phyloP scores from a whole-genome alignment of 805 yeast genomes.

The Monosporozyma solicola region DNA sequence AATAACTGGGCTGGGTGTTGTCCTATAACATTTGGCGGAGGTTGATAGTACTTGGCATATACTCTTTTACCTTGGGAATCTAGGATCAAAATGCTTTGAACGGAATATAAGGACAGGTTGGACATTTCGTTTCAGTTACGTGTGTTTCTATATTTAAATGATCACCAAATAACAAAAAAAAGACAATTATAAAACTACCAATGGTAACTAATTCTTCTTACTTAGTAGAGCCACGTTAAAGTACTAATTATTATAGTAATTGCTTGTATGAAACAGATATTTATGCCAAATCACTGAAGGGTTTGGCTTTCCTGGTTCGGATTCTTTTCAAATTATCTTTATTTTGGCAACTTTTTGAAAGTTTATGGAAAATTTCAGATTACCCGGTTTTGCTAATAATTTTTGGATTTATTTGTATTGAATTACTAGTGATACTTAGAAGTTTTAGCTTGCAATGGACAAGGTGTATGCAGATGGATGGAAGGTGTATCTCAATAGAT shows the following conservation, averaged over 20 bases:
- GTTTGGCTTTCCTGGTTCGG: not conserved
- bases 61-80: conserved; percentile 76
- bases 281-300: not conserved
- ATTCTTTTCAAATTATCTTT: not conserved
- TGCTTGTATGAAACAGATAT: not conserved
- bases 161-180: too few relatives aligned
- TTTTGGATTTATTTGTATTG: not conserved
- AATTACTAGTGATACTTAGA: not conserved
- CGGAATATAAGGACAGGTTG: conserved; percentile 62
- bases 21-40: conserved; percentile 33
- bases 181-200: not conserved
- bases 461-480: not conserved
- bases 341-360: not conserved
- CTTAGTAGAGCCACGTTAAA: not conserved
- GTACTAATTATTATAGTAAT: not conserved
- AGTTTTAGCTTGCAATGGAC: not conserved
- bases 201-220: not conserved
- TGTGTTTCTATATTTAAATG: not conserved
- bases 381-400: not conserved
- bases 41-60: conserved; percentile 74
- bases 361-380: not conserved
- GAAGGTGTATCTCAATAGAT: not conserved
- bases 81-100: conserved; percentile 69
- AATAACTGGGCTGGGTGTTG: not conserved
- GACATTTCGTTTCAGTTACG: not conserved